These are phyloP conservation scores for Tylopilus sp. DNA, from an alignment of 1,284 basidiomycete species.

Conservation along the genomic window DNA sequence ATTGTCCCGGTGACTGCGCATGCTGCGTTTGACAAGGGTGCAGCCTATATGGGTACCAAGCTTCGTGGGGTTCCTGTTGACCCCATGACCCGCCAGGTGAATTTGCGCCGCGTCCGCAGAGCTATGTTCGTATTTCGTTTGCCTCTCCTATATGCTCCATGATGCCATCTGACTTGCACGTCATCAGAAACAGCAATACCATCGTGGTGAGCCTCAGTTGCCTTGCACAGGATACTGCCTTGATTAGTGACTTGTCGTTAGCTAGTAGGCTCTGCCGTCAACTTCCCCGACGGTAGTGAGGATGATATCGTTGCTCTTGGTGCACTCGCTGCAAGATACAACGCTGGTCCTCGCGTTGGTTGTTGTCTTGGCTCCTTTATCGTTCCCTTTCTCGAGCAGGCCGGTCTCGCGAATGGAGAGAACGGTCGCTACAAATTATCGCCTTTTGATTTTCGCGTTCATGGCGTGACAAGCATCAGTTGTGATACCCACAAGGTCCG, in stretches of 20 bases:
- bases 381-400: slow-evolving; percentile 85
- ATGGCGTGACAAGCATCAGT: slow-evolving; percentile 90
- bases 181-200: slow-evolving; percentile 79
- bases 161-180: not conserved
- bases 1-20: slow-evolving; percentile 90
- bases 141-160: not conserved
- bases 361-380: slow-evolving; percentile 95
- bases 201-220: slow-evolving; percentile 70
- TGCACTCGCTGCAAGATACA: slow-evolving; percentile 79
- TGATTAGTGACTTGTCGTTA: slow-evolving; percentile 45
- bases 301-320: slow-evolving; percentile 91
- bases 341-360: slow-evolving; percentile 93
- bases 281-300: slow-evolving; percentile 92
- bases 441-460: slow-evolving; percentile 91
- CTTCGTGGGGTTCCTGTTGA: slow-evolving; percentile 93
- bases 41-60: slow-evolving; percentile 93
- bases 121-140: slow-evolving; percentile 76
- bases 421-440: slow-evolving; percentile 62
- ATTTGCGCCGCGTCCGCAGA: slow-evolving; percentile 81
- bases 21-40: slow-evolving; percentile 96
- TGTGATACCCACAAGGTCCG: slow-evolving; percentile 93
- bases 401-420: slow-evolving; percentile 64
- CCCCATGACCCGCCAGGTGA: slow-evolving; percentile 81
- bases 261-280: slow-evolving; percentile 92
- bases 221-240: not conserved